phyloP scores from a whole-genome alignment of 2,329 filamentous ascomycete species.

The Bipolaris gigantea region DNA sequence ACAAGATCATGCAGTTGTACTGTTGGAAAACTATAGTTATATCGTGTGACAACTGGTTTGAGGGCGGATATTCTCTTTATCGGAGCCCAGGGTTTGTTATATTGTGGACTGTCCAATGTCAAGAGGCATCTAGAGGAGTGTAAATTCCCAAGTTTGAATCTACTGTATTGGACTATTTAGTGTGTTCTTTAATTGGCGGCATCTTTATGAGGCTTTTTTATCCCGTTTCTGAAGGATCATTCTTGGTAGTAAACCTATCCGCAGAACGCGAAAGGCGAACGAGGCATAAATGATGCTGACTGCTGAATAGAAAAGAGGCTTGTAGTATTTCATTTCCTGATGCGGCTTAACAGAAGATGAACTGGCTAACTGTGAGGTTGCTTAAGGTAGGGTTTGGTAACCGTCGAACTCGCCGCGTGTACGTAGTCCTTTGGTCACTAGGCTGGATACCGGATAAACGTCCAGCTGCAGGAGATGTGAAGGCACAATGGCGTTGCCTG shows the following conservation, averaged over 20 bases:
- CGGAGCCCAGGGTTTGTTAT: too few relatives aligned
- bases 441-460: neutral
- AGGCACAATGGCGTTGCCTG: neutral
- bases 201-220: neutral
- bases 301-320: constrained; percentile 21
- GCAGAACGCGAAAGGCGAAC: constrained; percentile 21
- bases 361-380: neutral
- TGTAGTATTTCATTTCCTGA: constrained; percentile 20
- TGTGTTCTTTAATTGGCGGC: neutral
- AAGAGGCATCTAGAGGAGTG: neutral
- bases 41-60: too few relatives aligned
- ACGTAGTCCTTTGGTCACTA: neutral
- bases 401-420: neutral
- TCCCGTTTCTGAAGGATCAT: constrained; percentile 7
- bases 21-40: too few relatives aligned
- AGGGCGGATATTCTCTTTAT: too few relatives aligned
- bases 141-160: neutral
- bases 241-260: constrained; percentile 15
- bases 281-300: constrained; percentile 20
- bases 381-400: neutral
- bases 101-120: too few relatives aligned
- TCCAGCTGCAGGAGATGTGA: neutral
- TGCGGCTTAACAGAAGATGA: neutral
- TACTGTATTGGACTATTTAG: neutral
- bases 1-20: neutral